Evolutionary conservation across 805 yeast genomes (phyloP).

Genomic region (Metschnikowia rubicola): DNA sequence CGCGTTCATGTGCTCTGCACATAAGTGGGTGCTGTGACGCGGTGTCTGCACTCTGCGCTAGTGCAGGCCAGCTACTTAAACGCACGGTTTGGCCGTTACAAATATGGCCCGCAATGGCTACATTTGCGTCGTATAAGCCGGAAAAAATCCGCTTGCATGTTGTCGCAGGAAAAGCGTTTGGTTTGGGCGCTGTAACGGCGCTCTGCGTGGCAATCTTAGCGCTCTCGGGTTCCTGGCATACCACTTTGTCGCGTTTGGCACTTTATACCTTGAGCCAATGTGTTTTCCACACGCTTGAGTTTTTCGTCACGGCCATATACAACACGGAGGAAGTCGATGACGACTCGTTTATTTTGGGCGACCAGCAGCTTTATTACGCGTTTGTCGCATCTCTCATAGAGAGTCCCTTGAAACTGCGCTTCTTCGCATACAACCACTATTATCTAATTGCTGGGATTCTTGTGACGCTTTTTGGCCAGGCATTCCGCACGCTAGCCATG

Average conservation of each 20-base stretch:
- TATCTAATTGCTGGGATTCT: slow-evolving; percentile 42
- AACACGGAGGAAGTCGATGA: slow-evolving; percentile 63
- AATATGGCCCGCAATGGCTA: slow-evolving; percentile 1
- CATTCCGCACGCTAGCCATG: slow-evolving; percentile 74
- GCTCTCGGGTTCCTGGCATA: neutral
- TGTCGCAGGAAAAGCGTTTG: slow-evolving; percentile 31
- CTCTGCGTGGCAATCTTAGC: slow-evolving; percentile 3
- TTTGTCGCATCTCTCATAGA: slow-evolving; percentile 17
- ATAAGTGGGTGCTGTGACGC: neutral
- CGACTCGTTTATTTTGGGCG: slow-evolving; percentile 47
- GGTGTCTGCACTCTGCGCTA: neutral
- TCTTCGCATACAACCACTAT: slow-evolving; percentile 1
- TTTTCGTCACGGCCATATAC: slow-evolving; percentile 70
- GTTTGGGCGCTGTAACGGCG: slow-evolving; percentile 28
- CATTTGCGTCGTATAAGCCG: slow-evolving; percentile 1
- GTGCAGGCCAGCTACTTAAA: slow-evolving; percentile 2
- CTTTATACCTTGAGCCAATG: slow-evolving; percentile 22
- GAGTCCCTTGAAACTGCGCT: slow-evolving; percentile 5
- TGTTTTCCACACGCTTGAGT: slow-evolving; percentile 79
- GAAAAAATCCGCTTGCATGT: slow-evolving; percentile 23
- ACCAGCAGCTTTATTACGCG: slow-evolving; percentile 27
- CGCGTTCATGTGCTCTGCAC: neutral
- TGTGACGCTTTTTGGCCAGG: slow-evolving; percentile 59
- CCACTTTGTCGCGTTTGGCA: slow-evolving; percentile 6
- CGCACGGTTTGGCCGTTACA: neutral